Evolutionary conservation across 257 asterid species (phyloP), one percentile per base, ranked within the genome.

Genomic region (Solanum boliviense): DNA sequence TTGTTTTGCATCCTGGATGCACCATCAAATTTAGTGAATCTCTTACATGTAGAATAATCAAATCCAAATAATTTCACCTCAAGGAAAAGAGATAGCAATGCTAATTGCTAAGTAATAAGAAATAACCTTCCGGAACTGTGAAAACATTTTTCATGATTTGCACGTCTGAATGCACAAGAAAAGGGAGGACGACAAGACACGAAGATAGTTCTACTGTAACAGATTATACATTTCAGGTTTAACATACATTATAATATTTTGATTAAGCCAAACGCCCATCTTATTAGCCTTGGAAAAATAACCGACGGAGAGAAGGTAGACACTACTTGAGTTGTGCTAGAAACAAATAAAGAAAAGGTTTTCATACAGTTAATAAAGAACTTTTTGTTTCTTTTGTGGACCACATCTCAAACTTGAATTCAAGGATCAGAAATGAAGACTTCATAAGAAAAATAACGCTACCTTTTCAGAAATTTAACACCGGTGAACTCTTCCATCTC

Each of bases 1-100:
- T 94, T 95, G 90, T 93, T 91, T 87, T 83, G 88, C 99, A 96
- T 94, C 94, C 99, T 95, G 97, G 79, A 89, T 75, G 87, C 86
- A 83, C 78, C 41, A 68, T 44, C 82, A 76, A 46, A 29, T 81
- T 65, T 9, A 88, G 89, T 25, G 60, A 41, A 72, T 86, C 65
- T 44, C 35, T 46, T 56, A 25, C 18, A 81, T 29, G 44, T 48
- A 3, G 29, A 81, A 46, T 81, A 39, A 81, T 56, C 25, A 16
- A 34, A 41, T 44, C 36, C 56, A 27, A 86, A 86, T 79, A 84
- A 70, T 44, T 58, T 36, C 44, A 60, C 31, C n/a, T 79, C 65
- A 79, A 79, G 36, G 84, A 41, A 79, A 2, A 79, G 67, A 79
- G 27, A 81, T 29, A 9, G 18, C 1, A 81, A 46, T 81, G 10